phyloP scores from a whole-genome alignment of 2,329 filamentous ascomycete species.

The Penicillium sp. region DNA sequence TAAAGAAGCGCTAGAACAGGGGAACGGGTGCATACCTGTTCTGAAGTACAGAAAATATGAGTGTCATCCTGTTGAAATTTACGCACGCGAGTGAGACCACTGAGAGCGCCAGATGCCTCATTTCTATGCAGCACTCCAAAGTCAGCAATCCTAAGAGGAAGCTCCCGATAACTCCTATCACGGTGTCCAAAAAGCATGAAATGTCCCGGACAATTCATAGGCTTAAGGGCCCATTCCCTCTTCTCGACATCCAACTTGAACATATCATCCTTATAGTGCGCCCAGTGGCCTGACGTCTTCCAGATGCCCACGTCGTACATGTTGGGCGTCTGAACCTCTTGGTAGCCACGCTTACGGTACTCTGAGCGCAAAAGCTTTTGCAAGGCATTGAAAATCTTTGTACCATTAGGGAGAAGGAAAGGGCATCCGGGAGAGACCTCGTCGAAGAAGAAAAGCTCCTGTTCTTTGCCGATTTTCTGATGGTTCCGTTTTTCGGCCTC shows the following conservation, averaged over 20 bases:
- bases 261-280: conserved; percentile 94
- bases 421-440: conserved; percentile 87
- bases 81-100: conserved; percentile 84
- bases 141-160: conserved; percentile 89
- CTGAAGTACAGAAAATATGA: conserved; percentile 88
- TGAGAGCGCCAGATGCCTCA: conserved; percentile 87
- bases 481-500: conserved; percentile 98
- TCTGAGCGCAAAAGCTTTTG: conserved; percentile 76
- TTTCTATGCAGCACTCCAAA: conserved; percentile 95
- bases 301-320: conserved; percentile 93
- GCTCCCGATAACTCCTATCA: conserved; percentile 79
- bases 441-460: conserved; percentile 97
- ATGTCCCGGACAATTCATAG: conserved; percentile 98
- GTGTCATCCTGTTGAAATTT: conserved; percentile 96
- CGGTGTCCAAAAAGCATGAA: conserved; percentile 81
- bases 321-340: conserved; percentile 92
- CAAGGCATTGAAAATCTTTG: conserved; percentile 87
- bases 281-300: conserved; percentile 95
- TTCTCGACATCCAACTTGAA: conserved; percentile 80
- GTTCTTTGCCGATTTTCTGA: conserved; percentile 86
- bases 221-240: conserved; percentile 80
- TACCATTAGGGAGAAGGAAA: conserved; percentile 89
- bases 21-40: conserved; percentile 52
- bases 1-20: background rate
- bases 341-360: conserved; percentile 90